phyloP scores from a whole-genome alignment of 2,329 filamentous ascomycete species.

The Aspergillus chevalieri region DNA sequence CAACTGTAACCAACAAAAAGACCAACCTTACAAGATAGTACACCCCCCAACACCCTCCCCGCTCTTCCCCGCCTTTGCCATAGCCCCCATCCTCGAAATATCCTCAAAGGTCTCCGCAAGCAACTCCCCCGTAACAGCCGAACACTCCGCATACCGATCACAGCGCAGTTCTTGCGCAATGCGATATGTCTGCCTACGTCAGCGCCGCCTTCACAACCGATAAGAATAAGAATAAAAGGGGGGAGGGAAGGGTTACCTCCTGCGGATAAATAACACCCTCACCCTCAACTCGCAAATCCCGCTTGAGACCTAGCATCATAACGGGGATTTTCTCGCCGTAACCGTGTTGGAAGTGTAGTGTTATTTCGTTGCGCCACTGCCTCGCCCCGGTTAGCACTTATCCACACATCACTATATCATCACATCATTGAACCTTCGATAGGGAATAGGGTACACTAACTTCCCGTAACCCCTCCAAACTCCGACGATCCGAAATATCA shows the following conservation, averaged over 20 bases:
- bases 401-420: neutral
- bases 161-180: constrained; percentile 56
- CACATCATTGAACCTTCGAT: neutral
- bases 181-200: constrained; percentile 42
- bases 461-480: constrained; percentile 43
- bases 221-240: constrained; percentile 12
- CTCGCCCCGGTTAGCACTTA: neutral
- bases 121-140: constrained; percentile 55
- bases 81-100: constrained; percentile 52
- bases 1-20: too few species aligned
- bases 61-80: constrained; percentile 51
- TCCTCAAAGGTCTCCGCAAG: constrained; percentile 57
- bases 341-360: constrained; percentile 46
- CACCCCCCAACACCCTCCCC: constrained; percentile 44
- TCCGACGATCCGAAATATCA: constrained; percentile 50
- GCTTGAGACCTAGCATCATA: constrained; percentile 54
- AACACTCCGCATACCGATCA: constrained; percentile 59
- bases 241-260: constrained; percentile 27
- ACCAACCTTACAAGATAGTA: constrained; percentile 30
- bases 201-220: neutral
- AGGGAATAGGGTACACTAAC: constrained; percentile 14
- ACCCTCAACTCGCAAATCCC: constrained; percentile 48
- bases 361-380: constrained; percentile 40
- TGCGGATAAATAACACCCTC: constrained; percentile 39
- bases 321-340: constrained; percentile 46